These are phyloP conservation scores for Malus hybrid DNA, from an alignment of 331 rosid genomes.

Conservation along the genomic window DNA sequence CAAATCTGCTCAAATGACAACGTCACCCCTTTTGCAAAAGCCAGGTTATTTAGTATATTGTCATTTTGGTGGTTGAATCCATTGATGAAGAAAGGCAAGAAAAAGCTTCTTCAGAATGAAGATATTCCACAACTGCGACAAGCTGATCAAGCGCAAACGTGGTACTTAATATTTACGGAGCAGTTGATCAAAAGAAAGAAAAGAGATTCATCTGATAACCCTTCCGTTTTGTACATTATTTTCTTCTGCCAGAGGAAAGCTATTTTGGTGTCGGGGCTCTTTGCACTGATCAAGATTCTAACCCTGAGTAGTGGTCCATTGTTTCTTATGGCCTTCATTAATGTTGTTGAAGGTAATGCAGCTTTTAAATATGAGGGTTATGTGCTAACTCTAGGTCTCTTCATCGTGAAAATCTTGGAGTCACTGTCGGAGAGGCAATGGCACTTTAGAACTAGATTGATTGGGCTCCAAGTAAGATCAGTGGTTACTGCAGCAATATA, in stretches of 20 bases:
- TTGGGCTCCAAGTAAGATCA: conserved; percentile 47
- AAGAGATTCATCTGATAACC: conserved; percentile 5
- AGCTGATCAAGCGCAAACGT: conserved; percentile 36
- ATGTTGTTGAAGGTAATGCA: conserved; percentile 38
- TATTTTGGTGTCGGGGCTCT: conserved; percentile 41
- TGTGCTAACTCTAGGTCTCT: conserved; percentile 38
- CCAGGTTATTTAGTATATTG: conserved; percentile 32
- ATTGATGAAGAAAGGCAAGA: conserved; percentile 43
- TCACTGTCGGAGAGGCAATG: conserved; percentile 60
- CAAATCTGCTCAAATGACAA: conserved; percentile 3
- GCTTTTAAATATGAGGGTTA: conserved; percentile 53
- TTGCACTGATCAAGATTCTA: conserved; percentile 46
- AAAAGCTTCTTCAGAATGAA: neutral
- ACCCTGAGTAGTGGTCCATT: conserved; percentile 36
- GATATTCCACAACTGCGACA: conserved; percentile 40
- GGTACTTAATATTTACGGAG: conserved; percentile 23
- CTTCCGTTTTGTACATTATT: conserved; percentile 29
- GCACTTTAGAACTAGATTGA: conserved; percentile 35
- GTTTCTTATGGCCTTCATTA: conserved; percentile 45
- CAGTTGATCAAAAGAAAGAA: conserved; percentile 20
- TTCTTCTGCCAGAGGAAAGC: conserved; percentile 31
- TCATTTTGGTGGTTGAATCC: conserved; percentile 67
- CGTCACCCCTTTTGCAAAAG: conserved; percentile 39
- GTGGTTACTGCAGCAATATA: conserved; percentile 37
- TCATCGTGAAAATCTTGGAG: conserved; percentile 36